Conservation (phyloP, 78 protist genomes). For the Chrysochromulina tobinii region DNA sequence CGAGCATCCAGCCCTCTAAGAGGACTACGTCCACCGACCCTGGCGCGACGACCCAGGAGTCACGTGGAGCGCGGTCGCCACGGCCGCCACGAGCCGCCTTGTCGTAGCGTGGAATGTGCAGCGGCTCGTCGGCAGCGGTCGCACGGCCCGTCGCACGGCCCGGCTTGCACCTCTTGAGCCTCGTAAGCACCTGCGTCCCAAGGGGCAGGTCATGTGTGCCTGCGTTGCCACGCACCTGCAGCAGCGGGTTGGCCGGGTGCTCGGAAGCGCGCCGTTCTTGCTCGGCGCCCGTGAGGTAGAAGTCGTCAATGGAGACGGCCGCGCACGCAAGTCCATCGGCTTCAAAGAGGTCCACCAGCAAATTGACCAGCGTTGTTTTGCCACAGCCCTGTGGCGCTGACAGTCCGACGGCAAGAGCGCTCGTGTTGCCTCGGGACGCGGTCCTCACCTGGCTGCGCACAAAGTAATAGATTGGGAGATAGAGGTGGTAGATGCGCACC, state of each 20-base stretch:
- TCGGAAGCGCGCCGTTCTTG: background rate
- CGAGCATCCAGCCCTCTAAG: background rate
- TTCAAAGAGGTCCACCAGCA: background rate
- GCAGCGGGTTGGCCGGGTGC: background rate
- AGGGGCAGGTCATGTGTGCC: background rate
- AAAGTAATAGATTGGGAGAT: background rate
- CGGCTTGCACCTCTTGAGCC: background rate
- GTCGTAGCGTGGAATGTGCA: background rate
- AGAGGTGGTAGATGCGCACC: slow-evolving; percentile 8
- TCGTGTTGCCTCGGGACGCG: too few relatives aligned
- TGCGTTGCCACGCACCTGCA: slow-evolving; percentile 1
- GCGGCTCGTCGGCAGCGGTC: too few relatives aligned
- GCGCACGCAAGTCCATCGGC: background rate
- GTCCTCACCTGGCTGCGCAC: too few relatives aligned
- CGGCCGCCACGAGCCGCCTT: background rate
- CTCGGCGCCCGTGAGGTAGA: background rate
- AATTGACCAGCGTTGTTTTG: background rate
- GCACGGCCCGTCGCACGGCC: background rate
- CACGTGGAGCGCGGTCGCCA: background rate
- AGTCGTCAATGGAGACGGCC: background rate
- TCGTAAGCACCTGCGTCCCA: background rate
- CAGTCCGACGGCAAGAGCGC: background rate
- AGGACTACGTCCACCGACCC: background rate
- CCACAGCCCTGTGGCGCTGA: slow-evolving; percentile 19
- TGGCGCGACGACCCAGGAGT: background rate